phyloP scores from a whole-genome alignment of 768 basidiomycete genomes.

The Xerocomus brunneocitrinus region DNA sequence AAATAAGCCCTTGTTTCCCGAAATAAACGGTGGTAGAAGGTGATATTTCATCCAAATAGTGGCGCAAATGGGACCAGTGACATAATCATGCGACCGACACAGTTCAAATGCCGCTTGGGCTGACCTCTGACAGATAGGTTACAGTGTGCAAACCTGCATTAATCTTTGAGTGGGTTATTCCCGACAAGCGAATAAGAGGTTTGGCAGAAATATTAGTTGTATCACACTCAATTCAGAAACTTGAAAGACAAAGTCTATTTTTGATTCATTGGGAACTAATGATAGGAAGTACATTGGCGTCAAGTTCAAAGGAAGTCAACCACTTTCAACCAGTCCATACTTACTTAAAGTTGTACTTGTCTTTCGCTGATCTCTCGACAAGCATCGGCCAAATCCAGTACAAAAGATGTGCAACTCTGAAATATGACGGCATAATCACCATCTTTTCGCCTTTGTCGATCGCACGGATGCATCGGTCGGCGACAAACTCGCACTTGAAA shows the following conservation, averaged over 20 bases:
- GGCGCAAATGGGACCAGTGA: too few species aligned
- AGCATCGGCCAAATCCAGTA: conserved; percentile 63
- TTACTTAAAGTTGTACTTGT: conserved; percentile 60
- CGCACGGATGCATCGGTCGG: conserved; percentile 52
- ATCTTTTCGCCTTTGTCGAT: conserved; percentile 54
- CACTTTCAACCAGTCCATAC: not conserved
- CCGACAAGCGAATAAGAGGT: too few species aligned
- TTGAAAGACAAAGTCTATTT: too few species aligned
- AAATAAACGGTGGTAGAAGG: not conserved
- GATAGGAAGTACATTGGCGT: not conserved
- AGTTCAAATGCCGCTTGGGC: too few species aligned
- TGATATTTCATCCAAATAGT: too few species aligned
- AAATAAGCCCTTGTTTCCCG: not conserved
- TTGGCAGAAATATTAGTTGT: too few species aligned
- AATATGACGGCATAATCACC: conserved; percentile 53
- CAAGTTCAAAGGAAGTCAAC: not conserved
- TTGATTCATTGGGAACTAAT: not conserved
- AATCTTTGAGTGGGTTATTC: too few species aligned
- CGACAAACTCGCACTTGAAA: conserved; percentile 57
- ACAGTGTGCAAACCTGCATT: too few species aligned
- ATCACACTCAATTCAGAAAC: too few species aligned
- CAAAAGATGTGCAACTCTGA: conserved; percentile 46
- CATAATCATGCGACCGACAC: too few species aligned
- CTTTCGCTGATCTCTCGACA: conserved; percentile 53
- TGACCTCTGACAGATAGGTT: too few species aligned